These are phyloP conservation scores for Dillenia suffruticosa DNA, from an alignment of 164 flowering plant genomes.

Conservation along the genomic window DNA sequence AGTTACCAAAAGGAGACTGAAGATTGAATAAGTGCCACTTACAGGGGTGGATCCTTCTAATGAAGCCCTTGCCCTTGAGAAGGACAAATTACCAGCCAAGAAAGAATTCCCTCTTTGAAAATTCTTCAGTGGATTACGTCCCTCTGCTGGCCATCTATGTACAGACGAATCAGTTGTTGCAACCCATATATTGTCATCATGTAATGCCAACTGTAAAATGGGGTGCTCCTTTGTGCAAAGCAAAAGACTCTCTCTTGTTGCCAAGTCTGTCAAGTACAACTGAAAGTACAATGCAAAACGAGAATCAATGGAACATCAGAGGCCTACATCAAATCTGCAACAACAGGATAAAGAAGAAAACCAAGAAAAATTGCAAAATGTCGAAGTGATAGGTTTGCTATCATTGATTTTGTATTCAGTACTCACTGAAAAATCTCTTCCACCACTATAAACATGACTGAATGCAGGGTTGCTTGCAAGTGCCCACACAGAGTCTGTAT, in stretches of 20 bases:
- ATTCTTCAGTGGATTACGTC: slow-evolving; percentile 61
- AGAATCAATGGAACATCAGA: not conserved
- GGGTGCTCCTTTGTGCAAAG: slow-evolving; percentile 90
- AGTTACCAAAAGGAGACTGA: not conserved
- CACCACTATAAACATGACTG: slow-evolving; percentile 98
- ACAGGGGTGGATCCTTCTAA: slow-evolving; percentile 88
- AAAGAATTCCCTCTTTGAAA: slow-evolving; percentile 88
- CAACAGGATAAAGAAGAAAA: not conserved
- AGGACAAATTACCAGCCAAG: slow-evolving; percentile 90
- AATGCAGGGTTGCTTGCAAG: slow-evolving; percentile 93
- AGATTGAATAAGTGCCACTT: slow-evolving; percentile 19
- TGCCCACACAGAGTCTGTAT: slow-evolving; percentile 99
- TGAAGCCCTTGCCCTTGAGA: slow-evolving; percentile 84
- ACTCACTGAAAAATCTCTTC: slow-evolving; percentile 91
- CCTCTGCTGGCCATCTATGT: slow-evolving; percentile 87
- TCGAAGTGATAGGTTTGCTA: no score
- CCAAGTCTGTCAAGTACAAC: slow-evolving; percentile 93
- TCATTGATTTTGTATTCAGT: not conserved
- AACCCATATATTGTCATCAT: slow-evolving; percentile 89
- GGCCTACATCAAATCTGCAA: slow-evolving; percentile 1
- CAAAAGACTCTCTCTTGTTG: slow-evolving; percentile 89
- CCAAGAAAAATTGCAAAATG: not conserved
- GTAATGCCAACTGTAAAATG: slow-evolving; percentile 69
- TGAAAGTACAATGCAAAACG: slow-evolving; percentile 25
- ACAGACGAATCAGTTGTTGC: slow-evolving; percentile 92